These are phyloP conservation scores for Picea glauca DNA, from an alignment of 75 land plant genomes.

Conservation along the genomic window DNA sequence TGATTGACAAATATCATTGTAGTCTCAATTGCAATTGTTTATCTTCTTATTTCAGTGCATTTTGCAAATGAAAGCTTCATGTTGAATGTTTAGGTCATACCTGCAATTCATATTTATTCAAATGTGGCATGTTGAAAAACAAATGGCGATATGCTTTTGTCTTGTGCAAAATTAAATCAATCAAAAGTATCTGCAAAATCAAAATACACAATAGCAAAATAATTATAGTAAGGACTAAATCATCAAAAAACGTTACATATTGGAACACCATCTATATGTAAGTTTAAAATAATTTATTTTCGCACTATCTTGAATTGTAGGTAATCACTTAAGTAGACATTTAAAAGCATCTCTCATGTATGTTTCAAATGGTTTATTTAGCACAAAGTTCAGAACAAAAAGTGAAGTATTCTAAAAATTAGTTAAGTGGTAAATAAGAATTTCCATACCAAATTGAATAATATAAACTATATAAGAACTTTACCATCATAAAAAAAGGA, in stretches of 20 bases:
- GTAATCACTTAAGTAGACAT: not conserved
- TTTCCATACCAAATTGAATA: not conserved
- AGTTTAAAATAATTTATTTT: not conserved
- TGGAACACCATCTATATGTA: not conserved
- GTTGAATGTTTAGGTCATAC: constrained; percentile 14
- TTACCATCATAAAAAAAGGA: not conserved
- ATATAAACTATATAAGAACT: not conserved
- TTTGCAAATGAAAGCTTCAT: not conserved
- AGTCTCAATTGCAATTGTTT: too few relatives aligned
- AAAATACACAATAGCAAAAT: not conserved
- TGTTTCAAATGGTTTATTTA: not conserved
- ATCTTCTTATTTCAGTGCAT: not conserved
- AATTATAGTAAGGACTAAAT: not conserved
- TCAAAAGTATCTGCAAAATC: constrained; percentile 59
- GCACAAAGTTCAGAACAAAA: not conserved
- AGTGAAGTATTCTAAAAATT: not conserved
- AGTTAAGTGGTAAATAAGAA: not conserved
- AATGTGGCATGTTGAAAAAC: constrained; percentile 58
- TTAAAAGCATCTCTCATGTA: not conserved
- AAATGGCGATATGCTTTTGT: constrained; percentile 81
- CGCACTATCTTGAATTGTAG: not conserved
- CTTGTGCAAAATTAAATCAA: constrained; percentile 90
- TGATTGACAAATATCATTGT: too few relatives aligned
- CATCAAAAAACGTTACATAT: not conserved
- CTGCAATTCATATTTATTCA: constrained; percentile 32